phyloP scores from a whole-genome alignment of 345 rosid species.

The Hibiscus syriacus region DNA sequence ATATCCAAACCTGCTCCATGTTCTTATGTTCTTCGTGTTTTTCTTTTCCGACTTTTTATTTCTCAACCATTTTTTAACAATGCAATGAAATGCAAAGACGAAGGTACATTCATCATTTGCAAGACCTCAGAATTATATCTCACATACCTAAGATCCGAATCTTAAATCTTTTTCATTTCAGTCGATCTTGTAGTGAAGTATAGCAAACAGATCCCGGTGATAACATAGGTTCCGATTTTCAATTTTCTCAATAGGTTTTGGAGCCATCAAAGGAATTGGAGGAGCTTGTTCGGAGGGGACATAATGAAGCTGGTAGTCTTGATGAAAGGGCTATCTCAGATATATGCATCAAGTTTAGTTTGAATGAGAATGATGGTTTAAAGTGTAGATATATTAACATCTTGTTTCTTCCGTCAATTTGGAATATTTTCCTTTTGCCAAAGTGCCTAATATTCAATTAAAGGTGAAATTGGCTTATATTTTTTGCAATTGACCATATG shows the following conservation, averaged over 20 bases:
- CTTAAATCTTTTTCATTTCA: neutral
- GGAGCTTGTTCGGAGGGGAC: conserved; percentile 23
- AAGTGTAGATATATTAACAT: conserved; percentile 38
- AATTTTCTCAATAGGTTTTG: conserved; percentile 36
- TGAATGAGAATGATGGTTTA: conserved; percentile 47
- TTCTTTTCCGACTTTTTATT: neutral
- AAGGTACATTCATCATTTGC: too few species aligned
- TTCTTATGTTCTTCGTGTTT: neutral
- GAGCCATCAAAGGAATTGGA: conserved; percentile 62
- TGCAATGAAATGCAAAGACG: neutral
- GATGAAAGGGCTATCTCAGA: conserved; percentile 30
- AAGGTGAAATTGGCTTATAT: too few species aligned
- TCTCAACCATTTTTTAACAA: neutral
- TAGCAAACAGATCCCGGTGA: neutral
- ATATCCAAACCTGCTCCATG: neutral
- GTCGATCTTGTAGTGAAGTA: too few species aligned
- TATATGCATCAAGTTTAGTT: conserved; percentile 48
- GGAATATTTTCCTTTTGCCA: neutral
- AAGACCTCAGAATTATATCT: too few species aligned
- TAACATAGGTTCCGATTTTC: neutral
- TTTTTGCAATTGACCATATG: too few species aligned
- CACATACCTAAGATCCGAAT: too few species aligned
- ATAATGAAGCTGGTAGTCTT: conserved; percentile 41
- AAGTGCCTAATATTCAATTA: too few species aligned
- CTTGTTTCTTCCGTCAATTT: neutral